These are phyloP conservation scores for Diaporthe sp. DNA, from an alignment of 2,329 filamentous ascomycete genomes.

Conservation along the genomic window DNA sequence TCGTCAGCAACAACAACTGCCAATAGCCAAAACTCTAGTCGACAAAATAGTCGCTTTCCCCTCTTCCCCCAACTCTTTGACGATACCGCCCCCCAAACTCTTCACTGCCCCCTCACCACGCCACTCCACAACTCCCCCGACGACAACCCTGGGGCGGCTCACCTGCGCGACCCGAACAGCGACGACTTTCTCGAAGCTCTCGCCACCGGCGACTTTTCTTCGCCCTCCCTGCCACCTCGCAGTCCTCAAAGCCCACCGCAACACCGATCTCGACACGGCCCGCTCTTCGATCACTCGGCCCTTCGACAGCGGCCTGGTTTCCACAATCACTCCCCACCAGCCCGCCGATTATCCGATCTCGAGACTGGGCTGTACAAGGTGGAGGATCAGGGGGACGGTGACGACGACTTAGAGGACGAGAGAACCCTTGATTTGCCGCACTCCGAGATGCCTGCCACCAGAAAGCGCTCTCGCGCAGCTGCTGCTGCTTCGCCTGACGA, in stretches of 20 bases:
- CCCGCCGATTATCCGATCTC: not conserved
- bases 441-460: conserved; percentile 32
- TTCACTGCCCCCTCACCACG: not conserved
- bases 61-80: not conserved
- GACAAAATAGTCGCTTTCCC: not conserved
- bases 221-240: conserved; percentile 43
- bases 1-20: conserved; percentile 14
- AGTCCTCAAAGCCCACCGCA: conserved; percentile 32
- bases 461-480: conserved; percentile 35
- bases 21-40: not conserved
- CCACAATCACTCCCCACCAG: not conserved
- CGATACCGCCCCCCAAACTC: not conserved
- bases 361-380: not conserved
- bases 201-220: conserved; percentile 42
- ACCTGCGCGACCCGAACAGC: conserved; percentile 23
- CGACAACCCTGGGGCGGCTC: not conserved
- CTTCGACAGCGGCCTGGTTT: not conserved
- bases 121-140: not conserved
- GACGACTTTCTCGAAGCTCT: conserved; percentile 40
- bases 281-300: not conserved
- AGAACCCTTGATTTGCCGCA: not conserved
- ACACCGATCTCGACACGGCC: not conserved
- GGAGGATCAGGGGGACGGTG: conserved; percentile 7
- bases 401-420: conserved; percentile 3
- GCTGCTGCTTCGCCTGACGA: conserved; percentile 13